phyloP scores from a whole-genome alignment of 495 filamentous ascomycete species.

The Pyrenula massariospora region DNA sequence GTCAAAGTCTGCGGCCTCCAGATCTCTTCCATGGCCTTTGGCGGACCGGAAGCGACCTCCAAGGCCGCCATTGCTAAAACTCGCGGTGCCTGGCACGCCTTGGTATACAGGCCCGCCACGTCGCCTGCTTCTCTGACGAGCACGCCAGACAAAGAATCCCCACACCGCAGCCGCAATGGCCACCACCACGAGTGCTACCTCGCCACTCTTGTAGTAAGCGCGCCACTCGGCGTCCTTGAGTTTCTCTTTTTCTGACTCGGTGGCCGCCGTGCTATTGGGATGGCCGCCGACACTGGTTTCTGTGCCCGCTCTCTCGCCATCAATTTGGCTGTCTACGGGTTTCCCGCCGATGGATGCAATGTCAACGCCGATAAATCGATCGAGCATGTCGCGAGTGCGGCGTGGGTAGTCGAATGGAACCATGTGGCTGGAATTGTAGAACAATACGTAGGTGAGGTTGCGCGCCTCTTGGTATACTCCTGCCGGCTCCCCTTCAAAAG shows the following conservation, averaged over 20 bases:
- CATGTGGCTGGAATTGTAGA: conserved; percentile 96
- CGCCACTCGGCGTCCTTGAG: conserved; percentile 80
- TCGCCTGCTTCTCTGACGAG: conserved; percentile 37
- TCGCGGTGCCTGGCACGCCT: conserved; percentile 26
- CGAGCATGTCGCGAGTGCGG: conserved; percentile 87
- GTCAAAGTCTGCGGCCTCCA: conserved; percentile 83
- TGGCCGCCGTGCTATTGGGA: conserved; percentile 62
- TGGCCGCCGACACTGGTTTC: conserved; percentile 83
- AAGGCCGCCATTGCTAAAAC: conserved; percentile 18
- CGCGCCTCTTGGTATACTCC: conserved; percentile 90
- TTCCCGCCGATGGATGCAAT: conserved; percentile 80
- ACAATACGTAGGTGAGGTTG: conserved; percentile 89
- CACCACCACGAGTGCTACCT: conserved; percentile 79
- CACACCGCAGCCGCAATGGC: conserved; percentile 63
- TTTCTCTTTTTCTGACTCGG: conserved; percentile 62
- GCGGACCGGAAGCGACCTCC: conserved; percentile 38
- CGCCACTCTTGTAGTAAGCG: conserved; percentile 85
- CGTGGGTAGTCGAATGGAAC: conserved; percentile 88
- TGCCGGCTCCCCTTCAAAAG: conserved; percentile 80
- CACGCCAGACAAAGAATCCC: conserved; percentile 80
- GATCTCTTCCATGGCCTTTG: conserved; percentile 38
- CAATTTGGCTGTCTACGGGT: conserved; percentile 76
- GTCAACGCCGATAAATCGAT: conserved; percentile 90
- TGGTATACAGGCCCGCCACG: conserved; percentile 27
- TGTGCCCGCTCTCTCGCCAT: conserved; percentile 71